A percentile compares a stretch with the other conserved stretches of the same genome.
phyloP scores from a whole-genome alignment of 2,329 filamentous ascomycete genomes.

The Talaromyces sp. region DNA sequence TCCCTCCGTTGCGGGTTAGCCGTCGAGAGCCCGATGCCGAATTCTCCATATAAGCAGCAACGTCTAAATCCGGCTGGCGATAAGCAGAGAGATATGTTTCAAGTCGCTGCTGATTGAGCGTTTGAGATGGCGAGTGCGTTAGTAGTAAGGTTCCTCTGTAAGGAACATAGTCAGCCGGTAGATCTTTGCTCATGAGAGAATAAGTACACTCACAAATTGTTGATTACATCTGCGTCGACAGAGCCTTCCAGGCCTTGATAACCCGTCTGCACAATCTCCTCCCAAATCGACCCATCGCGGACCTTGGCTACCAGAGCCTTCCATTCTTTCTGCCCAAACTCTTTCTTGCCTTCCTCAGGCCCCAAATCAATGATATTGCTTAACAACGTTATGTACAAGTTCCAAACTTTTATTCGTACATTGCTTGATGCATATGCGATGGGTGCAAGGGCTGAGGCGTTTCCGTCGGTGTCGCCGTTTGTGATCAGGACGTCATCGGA shows the following conservation, averaged over 20 bases:
- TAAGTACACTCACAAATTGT: slow-evolving; percentile 41
- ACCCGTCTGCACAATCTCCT: slow-evolving; percentile 79
- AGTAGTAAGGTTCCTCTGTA: slow-evolving; percentile 78
- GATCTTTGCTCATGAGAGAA: neutral
- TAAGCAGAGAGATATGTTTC: slow-evolving; percentile 83
- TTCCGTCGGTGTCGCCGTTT: slow-evolving; percentile 42
- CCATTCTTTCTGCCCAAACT: slow-evolving; percentile 83
- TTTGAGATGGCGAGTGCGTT: slow-evolving; percentile 80
- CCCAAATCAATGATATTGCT: slow-evolving; percentile 88
- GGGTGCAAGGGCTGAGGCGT: slow-evolving; percentile 57
- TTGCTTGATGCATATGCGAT: slow-evolving; percentile 74
- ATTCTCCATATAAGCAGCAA: slow-evolving; percentile 57
- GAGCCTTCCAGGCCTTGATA: slow-evolving; percentile 85
- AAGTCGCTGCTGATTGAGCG: slow-evolving; percentile 76
- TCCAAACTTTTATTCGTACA: slow-evolving; percentile 93
- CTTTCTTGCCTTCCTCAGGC: slow-evolving; percentile 79
- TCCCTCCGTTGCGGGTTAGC: slow-evolving; percentile 51
- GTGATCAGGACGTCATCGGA: slow-evolving; percentile 33
- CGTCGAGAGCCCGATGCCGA: slow-evolving; percentile 27
- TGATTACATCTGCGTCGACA: slow-evolving; percentile 88
- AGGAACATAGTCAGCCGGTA: neutral
- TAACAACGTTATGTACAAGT: slow-evolving; percentile 86
- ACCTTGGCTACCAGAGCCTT: slow-evolving; percentile 75
- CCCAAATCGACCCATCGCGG: slow-evolving; percentile 87
- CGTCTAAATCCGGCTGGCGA: slow-evolving; percentile 66